Evolutionary conservation across 345 rosid genomes (phyloP).

Genomic region (Abelmoschus esculentus): DNA sequence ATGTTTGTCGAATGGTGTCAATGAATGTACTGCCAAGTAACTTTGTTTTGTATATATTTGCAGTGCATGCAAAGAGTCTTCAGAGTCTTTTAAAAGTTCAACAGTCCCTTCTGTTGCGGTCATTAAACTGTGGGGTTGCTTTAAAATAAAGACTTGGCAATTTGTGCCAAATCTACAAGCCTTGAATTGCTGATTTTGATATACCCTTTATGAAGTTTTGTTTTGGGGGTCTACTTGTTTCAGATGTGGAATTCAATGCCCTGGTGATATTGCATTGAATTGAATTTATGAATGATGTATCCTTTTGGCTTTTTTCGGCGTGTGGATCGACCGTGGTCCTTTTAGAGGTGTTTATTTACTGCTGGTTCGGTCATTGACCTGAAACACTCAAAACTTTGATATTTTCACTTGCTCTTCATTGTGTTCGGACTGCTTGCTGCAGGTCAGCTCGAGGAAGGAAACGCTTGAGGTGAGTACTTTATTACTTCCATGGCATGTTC

Average conservation of each 20-base stretch:
- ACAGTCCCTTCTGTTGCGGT: no score
- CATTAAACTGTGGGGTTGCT: neutral
- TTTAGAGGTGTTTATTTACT: neutral
- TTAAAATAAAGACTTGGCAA: neutral
- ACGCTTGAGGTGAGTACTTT: neutral
- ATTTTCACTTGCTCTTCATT: no score
- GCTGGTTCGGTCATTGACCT: neutral
- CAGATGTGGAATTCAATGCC: neutral
- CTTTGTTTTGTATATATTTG: conserved; percentile 22
- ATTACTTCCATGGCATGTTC: neutral
- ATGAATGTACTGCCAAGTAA: conserved; percentile 21
- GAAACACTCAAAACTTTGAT: neutral
- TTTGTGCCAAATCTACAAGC: neutral
- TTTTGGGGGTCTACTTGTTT: neutral
- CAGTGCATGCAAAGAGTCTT: conserved; percentile 18
- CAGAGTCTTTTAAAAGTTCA: neutral
- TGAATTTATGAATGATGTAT: neutral
- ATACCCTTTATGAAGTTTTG: neutral
- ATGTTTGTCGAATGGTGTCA: neutral
- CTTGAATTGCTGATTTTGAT: conserved; percentile 1
- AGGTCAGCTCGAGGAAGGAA: neutral
- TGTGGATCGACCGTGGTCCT: conserved; percentile 4
- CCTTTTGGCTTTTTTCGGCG: neutral
- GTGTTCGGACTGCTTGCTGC: no score
- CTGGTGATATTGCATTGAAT: conserved; percentile 6